Evolutionary conservation across 352 stramenopile species (phyloP).

Genomic region (Phytophthora palmivora): DNA sequence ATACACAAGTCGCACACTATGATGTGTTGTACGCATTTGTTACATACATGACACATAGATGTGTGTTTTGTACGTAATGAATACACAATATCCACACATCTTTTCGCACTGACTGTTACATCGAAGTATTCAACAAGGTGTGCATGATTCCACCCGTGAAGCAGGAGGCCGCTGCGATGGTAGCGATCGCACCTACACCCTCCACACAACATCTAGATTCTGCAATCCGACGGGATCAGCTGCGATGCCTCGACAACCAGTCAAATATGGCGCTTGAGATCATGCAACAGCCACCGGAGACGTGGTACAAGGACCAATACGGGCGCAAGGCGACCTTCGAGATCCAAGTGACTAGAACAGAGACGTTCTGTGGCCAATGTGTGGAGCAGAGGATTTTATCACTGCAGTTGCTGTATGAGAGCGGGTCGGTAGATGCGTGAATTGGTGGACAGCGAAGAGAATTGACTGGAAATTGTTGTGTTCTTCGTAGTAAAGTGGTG

Average conservation of each 20-base stretch:
- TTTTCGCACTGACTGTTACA: too few species aligned
- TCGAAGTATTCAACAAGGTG: constrained; percentile 3
- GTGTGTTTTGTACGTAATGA: too few species aligned
- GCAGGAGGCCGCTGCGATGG: constrained; percentile 13
- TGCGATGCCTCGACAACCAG: neutral
- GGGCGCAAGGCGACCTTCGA: constrained; percentile 80
- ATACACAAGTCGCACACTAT: too few species aligned
- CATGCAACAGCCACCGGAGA: constrained; percentile 61
- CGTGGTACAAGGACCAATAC: constrained; percentile 86
- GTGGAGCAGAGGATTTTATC: constrained; percentile 58
- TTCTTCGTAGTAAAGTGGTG: constrained; percentile 52
- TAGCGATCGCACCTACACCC: constrained; percentile 32
- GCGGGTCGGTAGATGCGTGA: constrained; percentile 29
- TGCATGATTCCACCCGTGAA: constrained; percentile 33
- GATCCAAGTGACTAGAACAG: constrained; percentile 44
- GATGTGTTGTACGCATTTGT: too few species aligned
- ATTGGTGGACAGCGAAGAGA: neutral
- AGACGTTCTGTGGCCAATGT: constrained; percentile 48
- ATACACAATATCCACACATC: too few species aligned
- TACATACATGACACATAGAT: too few species aligned
- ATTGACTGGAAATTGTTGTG: constrained; percentile 7
- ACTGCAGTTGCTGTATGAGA: constrained; percentile 80
- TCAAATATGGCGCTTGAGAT: constrained; percentile 53
- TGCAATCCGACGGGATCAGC: neutral
- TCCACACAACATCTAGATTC: neutral